These are phyloP conservation scores for Exophiala dermatitidis DNA, from an alignment of 2,329 filamentous ascomycete genomes.

Conservation along the genomic window DNA sequence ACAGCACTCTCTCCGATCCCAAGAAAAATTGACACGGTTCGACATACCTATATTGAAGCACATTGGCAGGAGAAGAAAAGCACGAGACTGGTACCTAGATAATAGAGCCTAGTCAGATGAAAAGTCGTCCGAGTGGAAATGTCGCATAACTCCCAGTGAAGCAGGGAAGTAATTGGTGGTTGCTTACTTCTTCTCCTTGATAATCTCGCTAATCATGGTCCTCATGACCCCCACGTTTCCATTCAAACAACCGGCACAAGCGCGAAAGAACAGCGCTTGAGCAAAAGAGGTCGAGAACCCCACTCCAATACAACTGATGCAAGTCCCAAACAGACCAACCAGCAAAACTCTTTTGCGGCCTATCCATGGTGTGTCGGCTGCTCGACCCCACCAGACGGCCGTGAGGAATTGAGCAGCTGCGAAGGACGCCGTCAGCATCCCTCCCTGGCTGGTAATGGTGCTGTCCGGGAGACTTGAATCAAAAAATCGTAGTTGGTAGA, in stretches of 20 bases:
- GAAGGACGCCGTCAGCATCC: constrained; percentile 70
- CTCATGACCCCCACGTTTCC: constrained; percentile 69
- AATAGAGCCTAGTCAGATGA: constrained; percentile 18
- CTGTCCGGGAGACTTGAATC: constrained; percentile 51
- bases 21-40: not conserved
- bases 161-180: not conserved
- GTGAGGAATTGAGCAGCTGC: constrained; percentile 76
- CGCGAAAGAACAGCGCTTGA: constrained; percentile 57
- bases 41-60: constrained; percentile 57
- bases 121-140: constrained; percentile 34
- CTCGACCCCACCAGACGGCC: constrained; percentile 71
- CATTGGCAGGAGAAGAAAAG: constrained; percentile 57
- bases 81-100: constrained; percentile 42
- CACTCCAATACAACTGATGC: constrained; percentile 59
- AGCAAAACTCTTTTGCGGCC: constrained; percentile 73
- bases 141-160: constrained; percentile 27
- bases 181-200: constrained; percentile 58
- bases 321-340: constrained; percentile 66
- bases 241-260: constrained; percentile 60
- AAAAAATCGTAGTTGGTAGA: constrained; percentile 81
- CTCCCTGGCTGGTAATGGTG: constrained; percentile 68
- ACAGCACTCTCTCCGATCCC: not conserved
- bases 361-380: constrained; percentile 56
- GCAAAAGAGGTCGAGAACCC: constrained; percentile 60
- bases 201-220: constrained; percentile 66